Percentiles rank a stretch among this genome's conserved stretches.
These are phyloP conservation scores for Lunasporangiospora selenospora DNA, from an alignment of 192 early-diverging fungal genomes.

Conservation along the genomic window DNA sequence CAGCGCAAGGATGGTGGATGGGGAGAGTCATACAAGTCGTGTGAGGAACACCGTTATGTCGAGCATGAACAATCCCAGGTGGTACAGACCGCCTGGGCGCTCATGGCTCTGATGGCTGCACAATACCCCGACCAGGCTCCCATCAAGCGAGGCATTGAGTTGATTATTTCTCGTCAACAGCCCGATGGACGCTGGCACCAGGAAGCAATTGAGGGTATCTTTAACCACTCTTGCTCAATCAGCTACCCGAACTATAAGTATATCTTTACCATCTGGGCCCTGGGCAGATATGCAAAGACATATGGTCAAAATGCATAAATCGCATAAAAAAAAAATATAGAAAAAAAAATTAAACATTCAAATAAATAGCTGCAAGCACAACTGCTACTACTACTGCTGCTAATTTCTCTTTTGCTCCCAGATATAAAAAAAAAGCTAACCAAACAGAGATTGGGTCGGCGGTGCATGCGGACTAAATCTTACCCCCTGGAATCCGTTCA, in stretches of 20 bases:
- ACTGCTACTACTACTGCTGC: too few relatives aligned
- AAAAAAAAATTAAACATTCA: background rate
- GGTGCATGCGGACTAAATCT: too few relatives aligned
- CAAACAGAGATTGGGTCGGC: too few relatives aligned
- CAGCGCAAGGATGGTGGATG: slow-evolving; percentile 95
- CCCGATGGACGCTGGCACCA: slow-evolving; percentile 95
- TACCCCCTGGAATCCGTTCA: background rate
- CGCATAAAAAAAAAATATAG: background rate
- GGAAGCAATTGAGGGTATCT: slow-evolving; percentile 97
- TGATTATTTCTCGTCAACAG: slow-evolving; percentile 88
- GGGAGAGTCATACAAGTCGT: slow-evolving; percentile 95
- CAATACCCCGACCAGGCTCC: slow-evolving; percentile 76
- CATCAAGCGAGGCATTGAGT: slow-evolving; percentile 70
- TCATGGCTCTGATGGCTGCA: slow-evolving; percentile 90
- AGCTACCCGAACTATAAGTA: slow-evolving; percentile 97
- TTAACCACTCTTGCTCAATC: slow-evolving; percentile 89
- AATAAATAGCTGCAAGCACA: background rate
- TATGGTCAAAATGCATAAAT: slow-evolving; percentile 58
- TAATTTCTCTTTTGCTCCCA: too few relatives aligned
- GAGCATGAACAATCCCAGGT: slow-evolving; percentile 85
- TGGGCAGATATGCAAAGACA: slow-evolving; percentile 80
- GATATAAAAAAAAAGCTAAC: background rate
- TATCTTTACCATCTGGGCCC: slow-evolving; percentile 90
- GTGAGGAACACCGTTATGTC: slow-evolving; percentile 69
- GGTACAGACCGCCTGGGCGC: slow-evolving; percentile 88